Evolutionary conservation across 805 yeast species (phyloP).

Genomic region (Saturnispora saitoi): DNA sequence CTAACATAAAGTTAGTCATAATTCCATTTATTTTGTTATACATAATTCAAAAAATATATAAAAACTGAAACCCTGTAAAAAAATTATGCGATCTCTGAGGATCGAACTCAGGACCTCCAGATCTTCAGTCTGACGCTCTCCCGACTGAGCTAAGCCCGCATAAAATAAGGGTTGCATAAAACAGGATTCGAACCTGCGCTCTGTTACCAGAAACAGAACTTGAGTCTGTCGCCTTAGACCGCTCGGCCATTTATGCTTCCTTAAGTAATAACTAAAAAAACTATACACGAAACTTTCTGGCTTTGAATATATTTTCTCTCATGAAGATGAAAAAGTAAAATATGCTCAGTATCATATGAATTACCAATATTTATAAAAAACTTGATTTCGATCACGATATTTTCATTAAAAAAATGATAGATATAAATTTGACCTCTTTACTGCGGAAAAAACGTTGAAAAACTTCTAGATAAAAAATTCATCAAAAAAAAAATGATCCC

Average conservation of each 20-base stretch:
- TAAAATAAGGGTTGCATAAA: constrained; percentile 8
- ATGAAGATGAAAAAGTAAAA: too few relatives aligned
- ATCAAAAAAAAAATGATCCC: constrained; percentile 49
- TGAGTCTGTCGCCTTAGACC: constrained; percentile 17
- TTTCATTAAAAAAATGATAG: too few relatives aligned
- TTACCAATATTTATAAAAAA: too few relatives aligned
- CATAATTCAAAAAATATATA: not conserved
- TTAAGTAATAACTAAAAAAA: too few relatives aligned
- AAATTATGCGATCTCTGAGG: constrained; percentile 16
- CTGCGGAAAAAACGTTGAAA: too few relatives aligned
- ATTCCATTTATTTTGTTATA: too few relatives aligned
- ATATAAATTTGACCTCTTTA: too few relatives aligned
- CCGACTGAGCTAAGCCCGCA: constrained; percentile 18
- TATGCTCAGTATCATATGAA: not conserved
- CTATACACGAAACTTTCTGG: too few relatives aligned
- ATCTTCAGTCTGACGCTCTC: constrained; percentile 21
- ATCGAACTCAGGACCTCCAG: constrained; percentile 20
- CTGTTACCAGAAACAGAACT: constrained; percentile 16
- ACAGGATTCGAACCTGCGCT: constrained; percentile 17
- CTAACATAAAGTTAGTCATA: too few relatives aligned
- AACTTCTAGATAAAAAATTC: too few relatives aligned
- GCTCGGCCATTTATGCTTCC: constrained; percentile 16
- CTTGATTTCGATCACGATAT: too few relatives aligned
- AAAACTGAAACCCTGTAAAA: not conserved
- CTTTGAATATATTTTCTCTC: too few relatives aligned